phyloP scores from a whole-genome alignment of 768 basidiomycete genomes.

The Naematelia encephala region DNA sequence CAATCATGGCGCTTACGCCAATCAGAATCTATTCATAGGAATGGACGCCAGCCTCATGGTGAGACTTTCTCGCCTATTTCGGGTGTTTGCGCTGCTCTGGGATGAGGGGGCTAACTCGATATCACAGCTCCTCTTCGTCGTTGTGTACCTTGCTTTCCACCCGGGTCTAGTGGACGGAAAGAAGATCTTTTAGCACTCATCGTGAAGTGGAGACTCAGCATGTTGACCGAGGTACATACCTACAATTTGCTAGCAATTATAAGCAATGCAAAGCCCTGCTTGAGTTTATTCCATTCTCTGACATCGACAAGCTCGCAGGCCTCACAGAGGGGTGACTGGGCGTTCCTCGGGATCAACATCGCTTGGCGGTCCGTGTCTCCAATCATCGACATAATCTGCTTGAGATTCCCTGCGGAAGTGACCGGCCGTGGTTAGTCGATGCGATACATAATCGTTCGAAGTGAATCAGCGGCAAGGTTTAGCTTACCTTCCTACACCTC shows the following conservation, averaged over 20 bases:
- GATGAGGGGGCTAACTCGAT: neutral
- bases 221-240: too few species aligned
- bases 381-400: neutral
- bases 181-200: neutral
- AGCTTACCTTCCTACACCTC: too few species aligned
- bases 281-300: neutral
- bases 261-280: too few species aligned
- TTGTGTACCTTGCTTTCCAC: neutral
- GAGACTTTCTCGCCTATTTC: slow-evolving; percentile 6
- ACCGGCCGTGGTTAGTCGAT: too few species aligned
- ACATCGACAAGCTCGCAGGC: neutral
- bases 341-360: neutral
- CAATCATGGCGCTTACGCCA: slow-evolving; percentile 55
- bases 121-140: neutral
- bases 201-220: too few species aligned
- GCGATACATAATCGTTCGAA: too few species aligned
- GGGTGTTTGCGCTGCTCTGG: too few species aligned
- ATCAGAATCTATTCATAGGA: slow-evolving; percentile 49
- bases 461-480: too few species aligned
- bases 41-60: slow-evolving; percentile 44
- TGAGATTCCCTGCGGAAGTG: too few species aligned
- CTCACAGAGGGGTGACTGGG: too few species aligned
- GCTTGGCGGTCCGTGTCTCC: neutral
- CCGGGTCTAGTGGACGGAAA: neutral
- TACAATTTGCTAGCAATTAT: too few species aligned